Evolutionary conservation across 2,329 filamentous ascomycete genomes (phyloP).

Genomic region (Madurella fahalii): DNA sequence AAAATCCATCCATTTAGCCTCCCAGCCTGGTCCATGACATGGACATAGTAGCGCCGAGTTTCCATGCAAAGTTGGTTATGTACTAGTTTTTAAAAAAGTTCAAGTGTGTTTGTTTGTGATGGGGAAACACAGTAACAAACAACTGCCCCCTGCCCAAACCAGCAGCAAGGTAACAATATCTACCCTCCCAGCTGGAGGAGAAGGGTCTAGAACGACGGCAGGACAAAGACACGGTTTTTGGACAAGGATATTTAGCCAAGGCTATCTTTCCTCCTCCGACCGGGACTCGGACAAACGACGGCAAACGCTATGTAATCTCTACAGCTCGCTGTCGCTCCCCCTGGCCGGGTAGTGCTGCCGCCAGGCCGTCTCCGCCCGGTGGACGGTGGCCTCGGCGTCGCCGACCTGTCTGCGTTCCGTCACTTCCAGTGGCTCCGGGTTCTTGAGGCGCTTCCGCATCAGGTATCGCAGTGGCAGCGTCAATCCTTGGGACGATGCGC

Average conservation of each 20-base stretch:
- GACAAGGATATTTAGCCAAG: not conserved
- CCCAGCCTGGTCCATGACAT: not conserved
- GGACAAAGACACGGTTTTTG: no score
- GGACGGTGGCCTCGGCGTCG: constrained; percentile 75
- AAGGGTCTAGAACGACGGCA: no score
- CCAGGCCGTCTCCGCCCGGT: constrained; percentile 30
- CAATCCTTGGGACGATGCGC: constrained; percentile 54
- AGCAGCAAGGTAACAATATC: no score
- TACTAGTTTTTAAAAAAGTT: not conserved
- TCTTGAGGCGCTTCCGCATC: constrained; percentile 66
- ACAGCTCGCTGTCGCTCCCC: constrained; percentile 23
- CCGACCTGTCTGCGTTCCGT: constrained; percentile 87
- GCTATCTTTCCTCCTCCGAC: not conserved
- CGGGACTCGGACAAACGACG: not conserved
- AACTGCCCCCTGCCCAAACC: no score
- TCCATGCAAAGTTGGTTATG: not conserved
- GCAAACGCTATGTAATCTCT: not conserved
- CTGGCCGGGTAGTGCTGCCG: constrained; percentile 4
- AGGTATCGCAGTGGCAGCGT: constrained; percentile 52
- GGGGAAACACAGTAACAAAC: constrained; percentile 1
- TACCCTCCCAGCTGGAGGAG: no score
- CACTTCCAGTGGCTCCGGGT: constrained; percentile 56
- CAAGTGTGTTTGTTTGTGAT: not conserved
- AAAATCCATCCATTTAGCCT: not conserved
- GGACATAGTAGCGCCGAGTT: not conserved